Percentiles rank a stretch among this genome's conserved stretches.
These are phyloP conservation scores for Colletotrichum sp. DNA, from an alignment of 2,329 filamentous ascomycete genomes.

Conservation along the genomic window DNA sequence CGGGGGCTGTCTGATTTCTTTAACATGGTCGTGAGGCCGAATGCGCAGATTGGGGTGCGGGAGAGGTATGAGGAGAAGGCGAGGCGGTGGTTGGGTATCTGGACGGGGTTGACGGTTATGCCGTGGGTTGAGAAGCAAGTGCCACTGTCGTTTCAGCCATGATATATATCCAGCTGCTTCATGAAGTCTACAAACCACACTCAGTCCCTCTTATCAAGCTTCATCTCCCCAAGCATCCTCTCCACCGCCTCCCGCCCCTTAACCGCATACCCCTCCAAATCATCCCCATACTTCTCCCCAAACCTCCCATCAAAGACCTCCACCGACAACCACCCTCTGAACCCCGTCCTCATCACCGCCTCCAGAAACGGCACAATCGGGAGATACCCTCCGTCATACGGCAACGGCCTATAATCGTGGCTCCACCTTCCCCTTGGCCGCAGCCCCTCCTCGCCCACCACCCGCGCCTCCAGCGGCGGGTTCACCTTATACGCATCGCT, in stretches of 20 bases:
- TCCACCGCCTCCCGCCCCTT: slow-evolving; percentile 24
- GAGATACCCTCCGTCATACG: slow-evolving; percentile 74
- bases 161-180: no score
- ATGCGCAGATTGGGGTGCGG: slow-evolving; percentile 29
- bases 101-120: slow-evolving; percentile 31
- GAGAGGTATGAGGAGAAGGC: slow-evolving; percentile 35
- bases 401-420: slow-evolving; percentile 71
- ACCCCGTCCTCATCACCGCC: slow-evolving; percentile 72
- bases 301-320: slow-evolving; percentile 56
- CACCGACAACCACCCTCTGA: slow-evolving; percentile 69
- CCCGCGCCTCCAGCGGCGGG: slow-evolving; percentile 56
- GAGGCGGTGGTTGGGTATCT: slow-evolving; percentile 33
- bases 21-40: slow-evolving; percentile 36
- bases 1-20: slow-evolving; percentile 40
- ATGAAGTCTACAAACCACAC: no score
- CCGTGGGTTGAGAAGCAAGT: no score
- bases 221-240: slow-evolving; percentile 14
- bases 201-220: slow-evolving; percentile 1
- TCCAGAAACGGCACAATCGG: slow-evolving; percentile 68
- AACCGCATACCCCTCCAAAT: slow-evolving; percentile 28
- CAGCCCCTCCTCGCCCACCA: slow-evolving; percentile 53
- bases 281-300: slow-evolving; percentile 33
- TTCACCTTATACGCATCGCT: slow-evolving; percentile 73
- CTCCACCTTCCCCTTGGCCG: slow-evolving; percentile 73
- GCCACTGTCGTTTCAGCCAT: no score